These are phyloP conservation scores for Acacia pycnantha DNA, from an alignment of 331 rosid species.

Conservation along the genomic window DNA sequence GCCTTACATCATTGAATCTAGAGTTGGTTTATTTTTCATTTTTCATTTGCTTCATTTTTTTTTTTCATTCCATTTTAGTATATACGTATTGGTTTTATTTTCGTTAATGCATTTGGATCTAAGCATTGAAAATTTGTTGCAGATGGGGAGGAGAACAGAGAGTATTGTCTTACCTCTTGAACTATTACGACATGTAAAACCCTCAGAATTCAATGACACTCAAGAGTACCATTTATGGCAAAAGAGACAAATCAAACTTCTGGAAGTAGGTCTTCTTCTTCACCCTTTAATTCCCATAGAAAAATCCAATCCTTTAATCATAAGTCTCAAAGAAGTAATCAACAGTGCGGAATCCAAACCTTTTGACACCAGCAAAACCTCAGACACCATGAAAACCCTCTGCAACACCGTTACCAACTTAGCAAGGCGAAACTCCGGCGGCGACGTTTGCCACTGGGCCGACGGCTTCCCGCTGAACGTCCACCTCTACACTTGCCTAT, in stretches of 20 bases:
- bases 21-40: no score
- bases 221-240: slow-evolving; percentile 89
- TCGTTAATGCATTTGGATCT: no score
- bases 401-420: slow-evolving; percentile 78
- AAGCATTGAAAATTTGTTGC: not conserved
- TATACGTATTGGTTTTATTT: no score
- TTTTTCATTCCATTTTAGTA: no score
- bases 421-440: slow-evolving; percentile 67
- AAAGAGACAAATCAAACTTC: slow-evolving; percentile 71
- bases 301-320: slow-evolving; percentile 54
- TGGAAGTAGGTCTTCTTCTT: slow-evolving; percentile 78
- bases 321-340: slow-evolving; percentile 66
- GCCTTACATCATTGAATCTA: no score
- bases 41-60: no score
- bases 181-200: slow-evolving; percentile 74
- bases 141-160: slow-evolving; percentile 88
- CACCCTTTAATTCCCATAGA: slow-evolving; percentile 69
- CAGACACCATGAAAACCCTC: slow-evolving; percentile 89
- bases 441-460: slow-evolving; percentile 90
- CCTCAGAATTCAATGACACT: slow-evolving; percentile 80
- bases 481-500: slow-evolving; percentile 64
- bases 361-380: slow-evolving; percentile 72
- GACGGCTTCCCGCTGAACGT: slow-evolving; percentile 88
- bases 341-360: slow-evolving; percentile 41
- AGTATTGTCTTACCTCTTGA: slow-evolving; percentile 85